A percentile compares a stretch with the other conserved stretches of the same genome.
These are phyloP conservation scores for Ceratocystis smalleyi DNA, from an alignment of 2,329 filamentous ascomycete species.

Conservation along the genomic window DNA sequence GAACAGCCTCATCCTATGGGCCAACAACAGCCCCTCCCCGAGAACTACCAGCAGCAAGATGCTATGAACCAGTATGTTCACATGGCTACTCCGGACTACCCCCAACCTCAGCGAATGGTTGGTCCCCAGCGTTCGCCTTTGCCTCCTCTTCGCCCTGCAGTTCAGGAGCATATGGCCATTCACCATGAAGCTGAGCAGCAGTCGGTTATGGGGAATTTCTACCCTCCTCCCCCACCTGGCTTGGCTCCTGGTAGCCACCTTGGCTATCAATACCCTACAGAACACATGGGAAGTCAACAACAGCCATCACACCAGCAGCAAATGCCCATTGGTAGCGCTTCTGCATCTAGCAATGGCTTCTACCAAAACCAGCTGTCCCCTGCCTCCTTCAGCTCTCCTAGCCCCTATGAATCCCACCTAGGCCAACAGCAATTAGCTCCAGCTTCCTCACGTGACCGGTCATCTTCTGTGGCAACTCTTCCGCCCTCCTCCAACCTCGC, in stretches of 20 bases:
- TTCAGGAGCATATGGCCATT: conserved; percentile 1
- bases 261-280: conserved; percentile 3
- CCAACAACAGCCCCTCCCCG: not conserved
- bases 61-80: conserved; percentile 6
- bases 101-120: conserved; percentile 4
- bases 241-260: conserved; percentile 2
- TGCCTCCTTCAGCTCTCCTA: conserved; percentile 7
- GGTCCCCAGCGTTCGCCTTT: conserved; percentile 11
- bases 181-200: conserved; percentile 5
- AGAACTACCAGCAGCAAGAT: conserved; percentile 10
- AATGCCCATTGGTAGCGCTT: not conserved
- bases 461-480: conserved; percentile 6
- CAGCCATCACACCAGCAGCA: not conserved
- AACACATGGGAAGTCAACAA: conserved; percentile 8
- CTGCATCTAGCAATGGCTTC: not conserved
- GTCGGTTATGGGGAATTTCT: conserved; percentile 3
- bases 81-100: not conserved
- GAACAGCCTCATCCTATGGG: conserved; percentile 3
- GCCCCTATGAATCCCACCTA: conserved; percentile 9
- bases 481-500: conserved; percentile 4
- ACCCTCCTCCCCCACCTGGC: conserved; percentile 8
- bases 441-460: conserved; percentile 10
- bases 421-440: not conserved
- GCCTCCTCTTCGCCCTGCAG: conserved; percentile 13
- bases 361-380: conserved; percentile 1